Evolutionary conservation across 2,329 filamentous ascomycete genomes (phyloP), one percentile per base, ranked within the genome.

Genomic region (Phoma sp.): DNA sequence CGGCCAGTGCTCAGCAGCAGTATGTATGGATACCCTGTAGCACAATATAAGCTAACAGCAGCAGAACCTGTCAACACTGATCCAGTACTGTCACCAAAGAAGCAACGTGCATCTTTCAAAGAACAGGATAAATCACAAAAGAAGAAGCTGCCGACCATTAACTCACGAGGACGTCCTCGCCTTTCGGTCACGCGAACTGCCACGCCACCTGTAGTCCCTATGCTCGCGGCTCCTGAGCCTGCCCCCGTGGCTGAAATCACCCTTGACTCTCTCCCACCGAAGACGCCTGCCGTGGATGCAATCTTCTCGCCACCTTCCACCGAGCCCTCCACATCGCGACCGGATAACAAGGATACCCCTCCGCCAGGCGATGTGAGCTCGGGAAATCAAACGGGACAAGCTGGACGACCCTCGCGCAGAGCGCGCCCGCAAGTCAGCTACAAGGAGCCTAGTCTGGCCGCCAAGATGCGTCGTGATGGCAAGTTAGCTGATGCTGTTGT

Each of bases 41-140:
- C 29, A 44, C 36, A 59, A 56, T 70, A 13, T 49, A 14, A 48
- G 13, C 62, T 67, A 49, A 67, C 47, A 13, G 29, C n/a, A 8
- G 1, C 40, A 83, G 81, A 82, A 73, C 80, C 71, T 53, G 73
- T 78, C 43, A 84, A 84, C 59, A 73, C 75, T n/a, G 80, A 78
- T 53, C 73, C 75, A 29, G 57, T 74, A 10, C 57, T 75, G n/a
- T 78, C 77, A 13, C 77, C 76, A 2, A 73, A 75, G 60, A 77
- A 77, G 62, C 66, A 75, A 54, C 62, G 66, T 51, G 58, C 68
- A 42, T 63, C 71, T 46, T 38, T 52, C 11, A 56, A 64, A 41
- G 65, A 65, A 42, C 54, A 61, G 38, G 59, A 65, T 27, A 68
- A 70, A 58, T 60, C 63, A 4, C 69, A 69, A 10, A 71, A 72